phyloP scores from a whole-genome alignment of 306 rosid genomes.

The Corylus avellana region DNA sequence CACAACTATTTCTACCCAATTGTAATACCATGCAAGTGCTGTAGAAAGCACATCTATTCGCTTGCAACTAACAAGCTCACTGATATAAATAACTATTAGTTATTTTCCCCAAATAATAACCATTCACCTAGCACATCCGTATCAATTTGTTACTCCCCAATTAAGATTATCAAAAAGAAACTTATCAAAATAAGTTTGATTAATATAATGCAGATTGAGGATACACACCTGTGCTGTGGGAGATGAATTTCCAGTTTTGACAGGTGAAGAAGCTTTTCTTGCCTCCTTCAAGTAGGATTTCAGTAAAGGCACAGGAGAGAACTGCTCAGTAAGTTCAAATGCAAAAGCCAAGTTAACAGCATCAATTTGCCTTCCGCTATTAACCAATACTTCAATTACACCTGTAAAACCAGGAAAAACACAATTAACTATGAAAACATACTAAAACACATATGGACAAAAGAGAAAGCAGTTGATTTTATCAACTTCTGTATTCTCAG shows the following conservation, averaged over 20 bases:
- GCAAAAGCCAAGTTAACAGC: slow-evolving; percentile 95
- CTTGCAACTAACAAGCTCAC: slow-evolving; percentile 9
- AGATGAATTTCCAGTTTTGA: slow-evolving; percentile 72
- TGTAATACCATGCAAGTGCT: neutral
- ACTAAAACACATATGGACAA: neutral
- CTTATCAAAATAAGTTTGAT: slow-evolving; percentile 2
- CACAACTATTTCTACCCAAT: neutral
- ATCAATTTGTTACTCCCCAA: slow-evolving; percentile 12
- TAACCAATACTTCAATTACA: slow-evolving; percentile 75
- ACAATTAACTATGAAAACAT: slow-evolving; percentile 29
- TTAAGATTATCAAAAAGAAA: slow-evolving; percentile 24
- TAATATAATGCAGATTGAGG: slow-evolving; percentile 2
- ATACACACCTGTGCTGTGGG: slow-evolving; percentile 72
- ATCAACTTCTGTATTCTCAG: neutral
- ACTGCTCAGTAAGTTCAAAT: slow-evolving; percentile 73
- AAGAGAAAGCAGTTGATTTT: neutral
- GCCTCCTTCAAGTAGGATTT: slow-evolving; percentile 94
- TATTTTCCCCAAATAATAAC: neutral
- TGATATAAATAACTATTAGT: neutral
- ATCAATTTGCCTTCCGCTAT: slow-evolving; percentile 93
- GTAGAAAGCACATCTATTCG: neutral
- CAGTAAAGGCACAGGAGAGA: slow-evolving; percentile 78
- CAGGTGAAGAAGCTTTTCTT: slow-evolving; percentile 68
- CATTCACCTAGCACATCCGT: neutral
- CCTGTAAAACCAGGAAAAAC: slow-evolving; percentile 48